Base-by-base conservation (phyloP, 2,329 filamentous ascomycete species). In the Fusarium sp. region DNA sequence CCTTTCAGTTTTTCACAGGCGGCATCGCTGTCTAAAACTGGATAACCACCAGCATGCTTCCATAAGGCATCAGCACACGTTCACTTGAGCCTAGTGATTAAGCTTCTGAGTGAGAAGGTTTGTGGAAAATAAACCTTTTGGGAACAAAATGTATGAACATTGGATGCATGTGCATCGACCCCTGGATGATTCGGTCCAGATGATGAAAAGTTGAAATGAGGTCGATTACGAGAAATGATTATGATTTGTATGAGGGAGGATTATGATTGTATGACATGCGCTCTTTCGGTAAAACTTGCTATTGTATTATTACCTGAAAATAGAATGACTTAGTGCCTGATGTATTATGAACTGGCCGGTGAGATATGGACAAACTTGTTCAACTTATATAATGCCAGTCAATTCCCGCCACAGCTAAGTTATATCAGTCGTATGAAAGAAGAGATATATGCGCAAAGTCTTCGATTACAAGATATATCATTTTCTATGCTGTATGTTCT, bases 191-290 rank as follows among this genome's bases (percentile, higher is more conserved):
- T 39, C 24, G 24, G 38, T 48, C 57, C 41, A 39, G 51, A 31
- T 56, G 44, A 62, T 38, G 39, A 53, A 38, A 55, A 53, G 30
- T 62, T 36, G 38, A 50, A 44, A 68, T 51, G 62, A 28, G 30
- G 41, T 51, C 55, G 53, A 28, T 35, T 73, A 55, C 65, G 39
- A 28, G 55, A 56, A 44, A 28, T 55, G 58, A 57, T 50, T 30
- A 70, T 39, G 60, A 65, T 48, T 54, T 39, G 66, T 58, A 69
- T 35, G 45, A 47, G 28, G 45, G 48, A 41, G 35, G 38, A 54
- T 58, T 42, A 50, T 38, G 31, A 31, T 31, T 73, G 71, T 74
- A 73, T 44, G 67, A 61, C 35, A 51, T 42, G 26, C 57, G 51
- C 48, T 35, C 22, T 48, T 50, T 47, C 59, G 41, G 50, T 55